These are phyloP conservation scores for Coemansia furcata DNA, from an alignment of 192 early-diverging fungal species.

Conservation along the genomic window DNA sequence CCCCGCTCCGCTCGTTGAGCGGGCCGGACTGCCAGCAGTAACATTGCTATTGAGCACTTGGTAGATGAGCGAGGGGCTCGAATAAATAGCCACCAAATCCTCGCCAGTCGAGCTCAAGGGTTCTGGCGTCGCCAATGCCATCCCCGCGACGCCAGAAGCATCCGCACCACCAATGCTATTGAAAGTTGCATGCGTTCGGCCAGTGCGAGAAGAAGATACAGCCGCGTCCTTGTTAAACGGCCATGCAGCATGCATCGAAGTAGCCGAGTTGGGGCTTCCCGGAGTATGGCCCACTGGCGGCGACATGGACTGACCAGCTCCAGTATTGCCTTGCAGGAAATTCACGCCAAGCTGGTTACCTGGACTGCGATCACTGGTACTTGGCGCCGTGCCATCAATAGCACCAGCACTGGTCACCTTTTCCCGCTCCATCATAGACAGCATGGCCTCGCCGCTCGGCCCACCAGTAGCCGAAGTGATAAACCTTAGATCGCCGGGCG, in stretches of 20 bases:
- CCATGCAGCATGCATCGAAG: slow-evolving; percentile 37
- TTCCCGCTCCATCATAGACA: slow-evolving; percentile 28
- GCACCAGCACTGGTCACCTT: background rate
- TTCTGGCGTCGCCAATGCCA: slow-evolving; percentile 9
- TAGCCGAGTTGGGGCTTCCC: slow-evolving; percentile 27
- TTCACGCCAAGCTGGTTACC: background rate
- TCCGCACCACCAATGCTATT: background rate
- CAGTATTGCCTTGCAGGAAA: background rate
- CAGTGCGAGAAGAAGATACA: background rate
- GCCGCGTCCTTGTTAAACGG: slow-evolving; percentile 40
- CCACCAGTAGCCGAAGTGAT: slow-evolving; percentile 5
- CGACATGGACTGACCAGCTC: slow-evolving; percentile 3
- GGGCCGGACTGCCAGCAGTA: background rate
- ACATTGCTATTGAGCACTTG: slow-evolving; percentile 24
- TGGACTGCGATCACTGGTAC: slow-evolving; percentile 10
- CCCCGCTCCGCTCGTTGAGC: background rate
- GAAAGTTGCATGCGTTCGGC: background rate
- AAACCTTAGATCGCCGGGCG: slow-evolving; percentile 41
- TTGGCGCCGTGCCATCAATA: background rate
- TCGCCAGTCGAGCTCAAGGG: slow-evolving; percentile 14
- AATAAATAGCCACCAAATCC: slow-evolving; percentile 37
- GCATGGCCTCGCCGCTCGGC: slow-evolving; percentile 26
- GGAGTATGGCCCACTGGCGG: slow-evolving; percentile 11
- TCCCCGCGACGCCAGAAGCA: background rate
- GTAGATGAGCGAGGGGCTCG: slow-evolving; percentile 43